Percentiles rank a stretch among this genome's conserved stretches.
phyloP scores from a whole-genome alignment of 2,329 filamentous ascomycete genomes.

The Conoideocrella luteorostrata region DNA sequence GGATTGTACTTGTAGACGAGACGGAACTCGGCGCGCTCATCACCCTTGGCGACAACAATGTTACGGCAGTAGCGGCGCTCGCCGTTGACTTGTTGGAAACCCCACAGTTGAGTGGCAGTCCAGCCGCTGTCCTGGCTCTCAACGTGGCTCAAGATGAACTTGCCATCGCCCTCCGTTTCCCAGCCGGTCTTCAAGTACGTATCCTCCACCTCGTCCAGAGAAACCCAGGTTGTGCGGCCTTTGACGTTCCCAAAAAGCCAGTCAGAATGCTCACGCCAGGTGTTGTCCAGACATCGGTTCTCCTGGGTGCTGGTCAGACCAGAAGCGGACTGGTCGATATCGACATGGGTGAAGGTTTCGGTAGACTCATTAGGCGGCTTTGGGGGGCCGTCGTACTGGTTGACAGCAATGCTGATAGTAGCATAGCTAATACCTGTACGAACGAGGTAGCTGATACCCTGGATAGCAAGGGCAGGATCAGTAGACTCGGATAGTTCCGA shows the following conservation, averaged over 20 bases:
- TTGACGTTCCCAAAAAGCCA: conserved; percentile 70
- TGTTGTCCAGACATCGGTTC: conserved; percentile 46
- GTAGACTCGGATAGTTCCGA: conserved; percentile 63
- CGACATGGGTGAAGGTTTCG: conserved; percentile 51
- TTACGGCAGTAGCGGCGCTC: conserved; percentile 48
- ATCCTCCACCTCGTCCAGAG: conserved; percentile 43
- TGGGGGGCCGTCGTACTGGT: conserved; percentile 43
- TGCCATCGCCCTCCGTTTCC: conserved; percentile 52
- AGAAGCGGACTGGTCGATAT: conserved; percentile 68
- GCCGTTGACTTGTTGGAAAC: conserved; percentile 49
- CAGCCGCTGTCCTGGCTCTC: conserved; percentile 46
- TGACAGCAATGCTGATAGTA: conserved; percentile 59
- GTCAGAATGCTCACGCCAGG: conserved; percentile 60
- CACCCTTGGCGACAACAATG: conserved; percentile 45
- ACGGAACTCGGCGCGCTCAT: conserved; percentile 41
- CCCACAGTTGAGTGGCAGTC: conserved; percentile 54
- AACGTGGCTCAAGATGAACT: conserved; percentile 59
- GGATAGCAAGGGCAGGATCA: conserved; percentile 63
- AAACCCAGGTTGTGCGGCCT: conserved; percentile 50
- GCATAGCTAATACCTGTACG: conserved; percentile 67
- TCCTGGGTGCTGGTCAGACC: conserved; percentile 60
- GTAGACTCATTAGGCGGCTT: conserved; percentile 32
- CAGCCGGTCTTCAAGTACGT: conserved; percentile 53
- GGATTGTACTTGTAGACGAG: conserved; percentile 50
- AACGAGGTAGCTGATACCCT: conserved; percentile 64